These are phyloP conservation scores for Nemania abortiva DNA, from an alignment of 2,329 filamentous ascomycete genomes.

Conservation along the genomic window DNA sequence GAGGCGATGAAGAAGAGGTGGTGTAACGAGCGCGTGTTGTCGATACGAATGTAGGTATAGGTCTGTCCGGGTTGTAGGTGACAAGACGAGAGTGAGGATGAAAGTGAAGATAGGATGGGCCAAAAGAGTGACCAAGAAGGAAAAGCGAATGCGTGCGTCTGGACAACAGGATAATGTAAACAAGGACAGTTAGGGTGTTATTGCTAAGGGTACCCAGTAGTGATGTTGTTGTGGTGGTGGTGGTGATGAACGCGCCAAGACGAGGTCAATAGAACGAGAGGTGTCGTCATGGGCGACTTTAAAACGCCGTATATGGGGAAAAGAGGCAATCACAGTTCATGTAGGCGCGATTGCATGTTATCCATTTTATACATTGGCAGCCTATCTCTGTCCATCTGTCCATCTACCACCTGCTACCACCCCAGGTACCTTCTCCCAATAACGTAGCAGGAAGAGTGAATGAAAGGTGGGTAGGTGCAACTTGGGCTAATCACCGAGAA, in stretches of 20 bases:
- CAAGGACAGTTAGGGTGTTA: conserved; percentile 19
- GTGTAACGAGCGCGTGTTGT: conserved; percentile 17
- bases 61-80: conserved; percentile 36
- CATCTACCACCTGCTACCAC: background rate
- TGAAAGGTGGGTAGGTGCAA: conserved; percentile 13
- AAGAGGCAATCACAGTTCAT: conserved; percentile 16
- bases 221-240: conserved; percentile 11
- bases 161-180: conserved; percentile 33
- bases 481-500: conserved; percentile 14
- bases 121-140: conserved; percentile 43
- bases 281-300: conserved; percentile 24
- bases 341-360: conserved; percentile 17
- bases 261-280: conserved; percentile 30
- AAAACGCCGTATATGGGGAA: background rate
- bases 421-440: background rate
- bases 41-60: conserved; percentile 38
- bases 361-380: conserved; percentile 11
- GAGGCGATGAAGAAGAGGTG: conserved; percentile 18
- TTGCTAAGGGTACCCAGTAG: conserved; percentile 11
- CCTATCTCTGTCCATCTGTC: background rate
- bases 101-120: conserved; percentile 19
- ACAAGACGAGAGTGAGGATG: background rate
- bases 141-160: conserved; percentile 41
- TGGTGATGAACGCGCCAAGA: conserved; percentile 21
- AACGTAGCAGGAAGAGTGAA: background rate